Percentiles rank a stretch among this genome's conserved stretches.
Conservation (phyloP, 345 rosid genomes). For the Hibiscus trionum region DNA sequence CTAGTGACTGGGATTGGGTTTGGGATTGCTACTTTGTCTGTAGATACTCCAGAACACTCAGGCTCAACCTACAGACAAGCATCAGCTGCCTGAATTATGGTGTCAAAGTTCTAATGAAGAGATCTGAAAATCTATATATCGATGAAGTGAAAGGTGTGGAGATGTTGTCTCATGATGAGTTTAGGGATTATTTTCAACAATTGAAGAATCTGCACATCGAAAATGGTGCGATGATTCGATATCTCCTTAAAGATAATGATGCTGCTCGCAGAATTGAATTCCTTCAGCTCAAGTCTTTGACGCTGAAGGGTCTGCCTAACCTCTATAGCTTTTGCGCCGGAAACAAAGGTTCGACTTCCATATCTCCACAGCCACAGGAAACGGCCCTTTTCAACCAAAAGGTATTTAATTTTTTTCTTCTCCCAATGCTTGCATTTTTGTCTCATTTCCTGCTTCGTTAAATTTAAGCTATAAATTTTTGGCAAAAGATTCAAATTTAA, state of each 20-base stretch:
- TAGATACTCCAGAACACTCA: background rate
- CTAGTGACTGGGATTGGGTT: too few species aligned
- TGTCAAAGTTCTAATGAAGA: background rate
- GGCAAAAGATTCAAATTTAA: too few species aligned
- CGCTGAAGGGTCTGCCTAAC: background rate
- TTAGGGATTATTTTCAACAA: background rate
- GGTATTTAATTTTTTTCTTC: background rate
- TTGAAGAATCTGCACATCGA: background rate
- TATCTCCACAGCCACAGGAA: background rate
- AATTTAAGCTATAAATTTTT: too few species aligned
- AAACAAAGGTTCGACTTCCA: background rate
- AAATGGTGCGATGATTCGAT: background rate
- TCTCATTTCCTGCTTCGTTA: too few species aligned
- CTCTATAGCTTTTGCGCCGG: background rate
- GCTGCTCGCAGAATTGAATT: background rate
- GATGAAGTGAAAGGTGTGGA: background rate
- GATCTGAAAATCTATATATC: slow-evolving; percentile 5
- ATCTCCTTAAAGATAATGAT: background rate
- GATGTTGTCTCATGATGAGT: background rate
- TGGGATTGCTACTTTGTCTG: background rate
- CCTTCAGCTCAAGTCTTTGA: background rate
- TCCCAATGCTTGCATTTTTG: too few species aligned
- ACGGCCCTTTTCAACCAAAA: background rate
- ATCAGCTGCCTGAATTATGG: background rate
- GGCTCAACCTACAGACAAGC: background rate